Evolutionary conservation across 169 alveolate genomes (phyloP).

Genomic region (Cyclospora cayetanensis): DNA sequence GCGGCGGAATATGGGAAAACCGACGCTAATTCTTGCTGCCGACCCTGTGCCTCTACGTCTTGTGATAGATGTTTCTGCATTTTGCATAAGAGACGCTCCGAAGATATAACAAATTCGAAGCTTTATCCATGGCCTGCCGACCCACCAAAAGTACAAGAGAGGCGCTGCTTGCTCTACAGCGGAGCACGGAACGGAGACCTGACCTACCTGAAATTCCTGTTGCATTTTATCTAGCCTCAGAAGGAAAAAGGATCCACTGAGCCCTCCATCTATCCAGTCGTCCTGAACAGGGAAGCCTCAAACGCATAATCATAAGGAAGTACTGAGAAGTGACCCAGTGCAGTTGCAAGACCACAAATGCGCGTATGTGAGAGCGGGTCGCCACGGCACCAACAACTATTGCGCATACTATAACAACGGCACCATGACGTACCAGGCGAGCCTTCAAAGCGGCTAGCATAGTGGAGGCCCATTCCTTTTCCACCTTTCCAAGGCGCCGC

Average conservation of each 20-base stretch:
- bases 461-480: conserved; percentile 60
- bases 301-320: not conserved
- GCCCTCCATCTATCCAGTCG: conserved; percentile 67
- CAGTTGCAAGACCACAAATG: not conserved
- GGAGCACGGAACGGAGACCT: not conserved
- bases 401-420: no score
- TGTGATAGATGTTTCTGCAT: conserved; percentile 52
- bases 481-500: conserved; percentile 68
- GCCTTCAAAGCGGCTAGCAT: conserved; percentile 59
- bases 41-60: conserved; percentile 40
- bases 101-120: not conserved
- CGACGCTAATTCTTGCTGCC: conserved; percentile 45
- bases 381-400: no score
- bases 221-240: conserved; percentile 50
- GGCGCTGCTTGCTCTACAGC: not conserved
- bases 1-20: conserved; percentile 57
- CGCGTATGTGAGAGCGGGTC: no score
- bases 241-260: conserved; percentile 47
- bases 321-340: not conserved
- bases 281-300: not conserved
- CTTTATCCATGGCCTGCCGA: not conserved
- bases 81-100: not conserved
- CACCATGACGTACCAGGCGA: conserved; percentile 24
- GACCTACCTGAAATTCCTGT: conserved; percentile 38
- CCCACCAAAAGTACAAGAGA: not conserved